Percentiles rank a stretch among this genome's conserved stretches.
Evolutionary conservation across 495 filamentous ascomycete genomes (phyloP).

Genomic region (Hypoxylon trugodes): DNA sequence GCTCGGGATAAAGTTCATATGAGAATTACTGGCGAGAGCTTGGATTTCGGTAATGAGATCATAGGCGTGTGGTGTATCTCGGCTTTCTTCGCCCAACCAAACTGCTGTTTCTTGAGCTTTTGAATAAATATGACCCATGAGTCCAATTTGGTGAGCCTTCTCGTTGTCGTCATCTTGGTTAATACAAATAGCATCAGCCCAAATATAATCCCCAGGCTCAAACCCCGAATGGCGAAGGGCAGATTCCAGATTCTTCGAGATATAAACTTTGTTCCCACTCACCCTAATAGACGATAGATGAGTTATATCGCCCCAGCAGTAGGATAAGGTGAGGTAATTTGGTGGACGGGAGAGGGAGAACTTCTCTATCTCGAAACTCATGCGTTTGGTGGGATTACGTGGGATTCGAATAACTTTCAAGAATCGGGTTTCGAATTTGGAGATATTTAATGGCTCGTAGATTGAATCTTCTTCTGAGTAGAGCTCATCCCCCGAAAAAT

Average conservation of each 20-base stretch:
- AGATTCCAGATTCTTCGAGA: not conserved
- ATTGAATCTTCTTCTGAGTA: too few relatives aligned
- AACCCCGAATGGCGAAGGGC: not conserved
- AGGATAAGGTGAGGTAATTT: constrained; percentile 15
- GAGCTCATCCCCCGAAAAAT: too few relatives aligned
- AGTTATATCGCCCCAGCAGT: constrained; percentile 13
- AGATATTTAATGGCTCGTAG: constrained; percentile 10
- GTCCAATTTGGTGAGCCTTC: constrained; percentile 40
- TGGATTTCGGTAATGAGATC: not conserved
- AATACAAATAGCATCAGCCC: constrained; percentile 41
- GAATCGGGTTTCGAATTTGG: constrained; percentile 10
- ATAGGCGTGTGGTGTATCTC: not conserved
- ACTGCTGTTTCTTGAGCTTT: constrained; percentile 34
- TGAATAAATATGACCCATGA: constrained; percentile 44
- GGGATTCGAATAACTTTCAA: not conserved
- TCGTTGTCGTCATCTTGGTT: constrained; percentile 47
- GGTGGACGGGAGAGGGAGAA: constrained; percentile 1
- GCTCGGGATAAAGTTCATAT: not conserved
- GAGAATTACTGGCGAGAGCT: not conserved
- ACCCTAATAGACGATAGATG: not conserved
- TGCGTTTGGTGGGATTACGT: not conserved
- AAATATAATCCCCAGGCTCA: not conserved
- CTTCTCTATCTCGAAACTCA: not conserved
- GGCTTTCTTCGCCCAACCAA: constrained; percentile 43
- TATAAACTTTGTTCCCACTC: not conserved